phyloP scores from a whole-genome alignment of 2,329 filamentous ascomycete species.

The Stagonosporopsis chrysanthemi region DNA sequence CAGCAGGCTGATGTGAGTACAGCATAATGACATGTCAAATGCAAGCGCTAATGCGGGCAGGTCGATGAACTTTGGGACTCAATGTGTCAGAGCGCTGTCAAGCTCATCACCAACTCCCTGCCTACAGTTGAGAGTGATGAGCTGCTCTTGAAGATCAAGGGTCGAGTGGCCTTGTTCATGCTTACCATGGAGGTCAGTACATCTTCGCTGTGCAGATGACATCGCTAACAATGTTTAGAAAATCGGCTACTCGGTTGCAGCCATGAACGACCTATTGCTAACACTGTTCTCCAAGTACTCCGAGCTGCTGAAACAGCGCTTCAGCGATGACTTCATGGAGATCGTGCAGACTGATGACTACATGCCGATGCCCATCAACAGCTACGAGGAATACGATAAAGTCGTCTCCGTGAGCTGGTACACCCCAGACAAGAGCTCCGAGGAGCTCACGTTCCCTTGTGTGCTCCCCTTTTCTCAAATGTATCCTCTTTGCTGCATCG shows the following conservation, averaged over 20 bases:
- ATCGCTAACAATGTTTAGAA: slow-evolving; percentile 60
- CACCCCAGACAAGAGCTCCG: slow-evolving; percentile 76
- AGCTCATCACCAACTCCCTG: slow-evolving; percentile 80
- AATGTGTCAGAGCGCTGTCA: slow-evolving; percentile 89
- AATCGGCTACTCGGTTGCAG: slow-evolving; percentile 85
- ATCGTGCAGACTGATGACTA: slow-evolving; percentile 94
- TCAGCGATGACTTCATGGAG: slow-evolving; percentile 96
- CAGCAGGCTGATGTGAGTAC: slow-evolving; percentile 75
- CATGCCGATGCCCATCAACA: slow-evolving; percentile 98
- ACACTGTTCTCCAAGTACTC: slow-evolving; percentile 93
- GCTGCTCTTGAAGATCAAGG: slow-evolving; percentile 91
- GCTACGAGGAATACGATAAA: slow-evolving; percentile 89
- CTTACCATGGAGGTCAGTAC: slow-evolving; percentile 89
- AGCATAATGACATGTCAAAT: too few species aligned
- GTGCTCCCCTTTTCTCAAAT: slow-evolving; percentile 98
- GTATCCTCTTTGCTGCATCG: slow-evolving; percentile 98
- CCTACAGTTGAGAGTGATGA: slow-evolving; percentile 86
- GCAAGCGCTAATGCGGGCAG: slow-evolving; percentile 52
- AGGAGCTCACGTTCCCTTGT: slow-evolving; percentile 85
- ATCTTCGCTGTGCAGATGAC: neutral
- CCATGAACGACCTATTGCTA: slow-evolving; percentile 85
- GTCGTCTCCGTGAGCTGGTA: slow-evolving; percentile 98
- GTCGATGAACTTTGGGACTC: slow-evolving; percentile 99
- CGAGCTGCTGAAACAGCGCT: slow-evolving; percentile 85
- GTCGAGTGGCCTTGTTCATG: slow-evolving; percentile 90